Percentiles rank a stretch among this genome's conserved stretches.
These are phyloP conservation scores for Ophiostoma himal-ulmi DNA, from an alignment of 2,329 filamentous ascomycete genomes.

Conservation along the genomic window DNA sequence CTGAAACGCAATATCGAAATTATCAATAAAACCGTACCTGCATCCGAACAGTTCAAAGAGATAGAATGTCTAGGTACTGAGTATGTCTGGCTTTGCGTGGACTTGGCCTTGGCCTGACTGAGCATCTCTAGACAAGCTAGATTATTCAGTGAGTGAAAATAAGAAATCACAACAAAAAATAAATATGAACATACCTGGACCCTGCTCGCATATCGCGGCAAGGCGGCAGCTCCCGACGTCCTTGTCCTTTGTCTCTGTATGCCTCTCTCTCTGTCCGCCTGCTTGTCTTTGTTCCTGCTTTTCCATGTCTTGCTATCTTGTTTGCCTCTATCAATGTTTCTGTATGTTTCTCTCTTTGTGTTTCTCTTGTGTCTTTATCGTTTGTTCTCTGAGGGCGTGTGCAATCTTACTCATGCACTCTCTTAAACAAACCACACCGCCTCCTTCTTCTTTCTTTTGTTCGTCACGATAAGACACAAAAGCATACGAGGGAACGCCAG, in stretches of 20 bases:
- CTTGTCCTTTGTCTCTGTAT: not conserved
- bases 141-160: not conserved
- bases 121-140: not conserved
- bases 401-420: constrained; percentile 3
- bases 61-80: not conserved
- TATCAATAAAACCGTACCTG: constrained; percentile 9
- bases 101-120: not conserved
- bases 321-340: not conserved
- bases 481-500: not conserved
- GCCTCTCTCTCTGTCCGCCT: not conserved
- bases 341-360: not conserved
- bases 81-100: not conserved
- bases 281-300: not conserved
- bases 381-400: not conserved
- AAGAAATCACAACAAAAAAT: not conserved
- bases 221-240: constrained; percentile 9
- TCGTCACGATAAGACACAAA: not conserved
- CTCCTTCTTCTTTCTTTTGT: not conserved
- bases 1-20: not conserved
- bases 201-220: constrained; percentile 10
- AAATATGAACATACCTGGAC: not conserved
- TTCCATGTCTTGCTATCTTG: not conserved
- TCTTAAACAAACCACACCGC: constrained; percentile 2
- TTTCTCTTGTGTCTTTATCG: not conserved
- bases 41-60: not conserved